Evolutionary conservation across 495 filamentous ascomycete species (phyloP).

Genomic region (Podospora sp.): DNA sequence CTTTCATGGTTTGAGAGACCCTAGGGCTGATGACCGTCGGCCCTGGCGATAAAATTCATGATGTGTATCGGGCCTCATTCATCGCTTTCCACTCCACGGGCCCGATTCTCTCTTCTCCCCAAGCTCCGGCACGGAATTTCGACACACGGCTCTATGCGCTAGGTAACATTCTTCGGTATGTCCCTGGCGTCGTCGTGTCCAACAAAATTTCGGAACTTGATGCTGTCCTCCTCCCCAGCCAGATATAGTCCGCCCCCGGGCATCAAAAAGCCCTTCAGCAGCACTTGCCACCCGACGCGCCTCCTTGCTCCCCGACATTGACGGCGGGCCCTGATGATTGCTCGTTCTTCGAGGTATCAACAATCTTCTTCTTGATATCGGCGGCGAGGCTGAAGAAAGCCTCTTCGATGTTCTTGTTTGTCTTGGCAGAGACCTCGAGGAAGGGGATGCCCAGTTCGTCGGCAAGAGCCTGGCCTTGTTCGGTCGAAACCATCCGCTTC

Average conservation of each 20-base stretch:
- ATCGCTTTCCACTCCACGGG: slow-evolving; percentile 1
- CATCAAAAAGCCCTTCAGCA: slow-evolving; percentile 57
- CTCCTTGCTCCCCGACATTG: slow-evolving; percentile 66
- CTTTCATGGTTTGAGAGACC: not conserved
- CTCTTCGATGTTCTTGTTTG: slow-evolving; percentile 99
- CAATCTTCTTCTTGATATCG: slow-evolving; percentile 96
- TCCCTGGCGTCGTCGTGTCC: slow-evolving; percentile 1
- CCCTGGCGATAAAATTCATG: not conserved
- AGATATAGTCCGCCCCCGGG: not conserved
- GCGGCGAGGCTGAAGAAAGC: slow-evolving; percentile 93
- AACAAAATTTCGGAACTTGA: not conserved
- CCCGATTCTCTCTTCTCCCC: not conserved
- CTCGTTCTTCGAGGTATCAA: slow-evolving; percentile 82
- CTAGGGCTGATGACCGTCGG: not conserved
- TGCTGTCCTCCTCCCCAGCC: not conserved
- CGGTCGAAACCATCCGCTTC: slow-evolving; percentile 89
- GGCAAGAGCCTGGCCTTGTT: slow-evolving; percentile 89
- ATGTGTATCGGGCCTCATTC: not conserved
- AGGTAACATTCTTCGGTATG: not conserved
- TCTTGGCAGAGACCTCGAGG: slow-evolving; percentile 96
- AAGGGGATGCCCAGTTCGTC: slow-evolving; percentile 98
- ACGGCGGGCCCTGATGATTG: slow-evolving; percentile 62
- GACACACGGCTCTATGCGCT: not conserved
- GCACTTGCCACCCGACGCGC: slow-evolving; percentile 78
- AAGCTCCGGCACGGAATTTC: not conserved